phyloP scores from a whole-genome alignment of 75 land plant genomes.

The Cryptomeria japonica region DNA sequence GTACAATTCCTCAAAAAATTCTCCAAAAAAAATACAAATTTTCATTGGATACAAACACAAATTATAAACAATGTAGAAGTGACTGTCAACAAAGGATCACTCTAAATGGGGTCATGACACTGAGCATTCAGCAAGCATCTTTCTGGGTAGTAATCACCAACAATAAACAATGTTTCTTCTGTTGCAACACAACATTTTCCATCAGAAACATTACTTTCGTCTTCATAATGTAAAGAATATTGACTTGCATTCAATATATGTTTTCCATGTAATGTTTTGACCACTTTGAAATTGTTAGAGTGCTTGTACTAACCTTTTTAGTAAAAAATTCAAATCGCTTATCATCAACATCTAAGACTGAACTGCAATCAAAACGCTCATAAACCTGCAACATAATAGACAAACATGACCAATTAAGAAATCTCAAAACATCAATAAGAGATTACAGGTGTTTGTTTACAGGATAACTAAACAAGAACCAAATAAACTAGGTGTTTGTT shows the following conservation, averaged over 20 bases:
- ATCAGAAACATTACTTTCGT: not conserved
- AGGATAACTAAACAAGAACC: not conserved
- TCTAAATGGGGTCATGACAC: no score
- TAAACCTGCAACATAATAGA: constrained; percentile 55
- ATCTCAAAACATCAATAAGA: not conserved
- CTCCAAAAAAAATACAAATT: not conserved
- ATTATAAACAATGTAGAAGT: not conserved
- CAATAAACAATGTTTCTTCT: not conserved
- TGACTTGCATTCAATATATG: not conserved
- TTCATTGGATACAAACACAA: not conserved
- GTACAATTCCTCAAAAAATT: not conserved
- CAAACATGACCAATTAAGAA: not conserved
- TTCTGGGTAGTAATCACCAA: not conserved
- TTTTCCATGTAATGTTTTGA: not conserved
- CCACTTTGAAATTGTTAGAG: not conserved
- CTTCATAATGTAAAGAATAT: not conserved
- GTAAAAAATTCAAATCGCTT: constrained; percentile 76
- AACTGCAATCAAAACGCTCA: constrained; percentile 66
- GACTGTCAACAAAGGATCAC: not conserved
- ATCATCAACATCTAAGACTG: constrained; percentile 74
- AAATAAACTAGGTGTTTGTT: not conserved
- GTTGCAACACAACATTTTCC: not conserved
- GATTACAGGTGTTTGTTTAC: not conserved
- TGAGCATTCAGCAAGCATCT: no score
- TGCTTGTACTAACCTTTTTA: constrained; percentile 61